Base-by-base conservation (phyloP, 306 rosid species). In the Trifolium fragiferum region DNA sequence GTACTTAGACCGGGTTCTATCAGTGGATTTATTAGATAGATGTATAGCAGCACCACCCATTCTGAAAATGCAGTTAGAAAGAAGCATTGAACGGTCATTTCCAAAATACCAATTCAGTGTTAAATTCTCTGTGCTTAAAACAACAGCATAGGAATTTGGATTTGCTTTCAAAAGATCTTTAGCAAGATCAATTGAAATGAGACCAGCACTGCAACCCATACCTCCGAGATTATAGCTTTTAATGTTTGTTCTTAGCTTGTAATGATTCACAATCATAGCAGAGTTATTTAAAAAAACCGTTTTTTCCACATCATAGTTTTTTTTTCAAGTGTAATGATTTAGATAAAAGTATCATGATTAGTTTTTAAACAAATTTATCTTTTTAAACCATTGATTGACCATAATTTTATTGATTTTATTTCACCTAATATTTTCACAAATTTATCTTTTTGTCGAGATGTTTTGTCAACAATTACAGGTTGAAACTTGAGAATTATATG, bases 31-130 rank as follows among this genome's bases (percentile, higher is more conserved):
- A 86, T 86, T 94, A 0, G 97, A 94, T 3, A 94, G 35, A 0
- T 91, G 86, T 0, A 90, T 81, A 1, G 96, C 96, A 0, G 97
- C 98, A 3, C 92, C 98, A 8, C 98, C 98, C 95, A 92, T 90
- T 0, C 97, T 81, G 80, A 94, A 94, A 35, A 94, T 90, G 71
- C 98, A 94, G 69, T 94, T 94, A 50, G 89, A 83, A 50, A 94
- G 83, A 3, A 94, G 82, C 98, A 94, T 94, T 0, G 96, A 84
- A 0, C 92, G 87, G 64, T 94, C 96, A 66, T 90, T 91, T 0
- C 98, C 98, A 23, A 94, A 91, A 83, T 94, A 94, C 98, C 98
- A 94, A 19, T 91, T 90, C 4, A 90, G 80, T 6, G 96, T 94
- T 1, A 91, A 86, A 76, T 86, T 94, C 80, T 94, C 98, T 0